Base-by-base conservation (phyloP, 371 early-diverging fungal species). In the Mortierella sp. region DNA sequence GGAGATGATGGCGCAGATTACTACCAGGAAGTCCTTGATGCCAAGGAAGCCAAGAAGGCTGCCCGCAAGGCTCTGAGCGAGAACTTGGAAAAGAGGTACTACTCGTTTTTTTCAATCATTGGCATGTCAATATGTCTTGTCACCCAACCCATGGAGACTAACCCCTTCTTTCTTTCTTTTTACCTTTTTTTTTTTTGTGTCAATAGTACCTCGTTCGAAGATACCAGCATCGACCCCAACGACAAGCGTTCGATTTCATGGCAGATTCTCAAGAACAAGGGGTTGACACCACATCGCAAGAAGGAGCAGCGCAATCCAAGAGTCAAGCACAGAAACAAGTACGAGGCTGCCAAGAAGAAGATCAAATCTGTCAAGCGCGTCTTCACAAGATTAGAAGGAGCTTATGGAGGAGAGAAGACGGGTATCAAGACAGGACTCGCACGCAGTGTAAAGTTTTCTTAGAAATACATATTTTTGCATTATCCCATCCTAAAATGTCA, bases 261-360 rank as follows among this genome's bases (percentile, higher is more conserved):
- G 87, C 90, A 93, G 78, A 98, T 98, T 69, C 89, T 98, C 79
- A 94, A 96, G 88, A 98, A 98, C 90, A 95, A 94, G 89, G 99
- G 99, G 64, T 90, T 98, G 52, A 94, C 96, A 37, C 98, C 97
- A 45, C 90, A 91, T 63, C 95, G 98, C 73, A 94, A 93, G 86
- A 97, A 97, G 92, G 96, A 96, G 65, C 89, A 94, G 77, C 93
- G 97, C 84, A 98, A 98, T 87, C 94, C 98, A 45, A 94, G 99
- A 84, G 97, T 98, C 81, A 97, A 97, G 89, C 92, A 95, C 78
- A 88, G 94, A 49, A 90, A 90, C 85, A 94, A 93, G 88, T 98
- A 90, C 88, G 97, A 95, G 73, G 86, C 90, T 83, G 95, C 95
- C 67, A 90, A 92, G 89, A 98, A 97, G 93, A 96, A 95, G 83